Evolutionary conservation across 2,329 filamentous ascomycete species (phyloP), one percentile per base, ranked within the genome.

Genomic region (Calonectria leucothoes): DNA sequence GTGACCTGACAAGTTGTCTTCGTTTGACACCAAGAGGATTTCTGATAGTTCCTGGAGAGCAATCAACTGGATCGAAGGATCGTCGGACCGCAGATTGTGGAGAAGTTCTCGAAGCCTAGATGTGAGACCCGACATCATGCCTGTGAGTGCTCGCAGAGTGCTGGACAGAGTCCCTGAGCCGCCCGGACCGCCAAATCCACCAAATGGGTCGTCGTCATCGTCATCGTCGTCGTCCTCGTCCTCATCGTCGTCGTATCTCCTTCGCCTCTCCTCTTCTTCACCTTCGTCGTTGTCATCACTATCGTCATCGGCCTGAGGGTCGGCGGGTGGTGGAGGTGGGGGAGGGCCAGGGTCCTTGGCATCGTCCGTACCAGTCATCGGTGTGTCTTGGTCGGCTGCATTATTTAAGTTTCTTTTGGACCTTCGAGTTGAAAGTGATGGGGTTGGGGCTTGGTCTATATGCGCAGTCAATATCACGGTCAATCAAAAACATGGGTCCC

Each of bases 41-140:
- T 99, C 96, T 0, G 96, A 98, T 8, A 99, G 88, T 79, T 98
- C 96, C 84, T 98, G 95, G 35, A 99, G 87, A 33, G 96, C 97
- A 81, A 98, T 95, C 77, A 98, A 89, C 86, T 99, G 97, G 48
- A 97, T 87, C 0, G 95, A 96, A 76, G 98, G 95, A 59, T 96
- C 94, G 82, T 96, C 96, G 79, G 94, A 92, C 76, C 93, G 93
- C 71, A 99, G 87, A 78, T 93, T 94, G 84, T 86, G 89, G 74
- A 96, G 86, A 66, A 96, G 93, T 72, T 95, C 94, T 70, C 96
- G 91, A 64, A 99, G 88, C 76, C 95, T 92, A 48, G 92, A 90
- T 27, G 94, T 93, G 72, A 96, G 92, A 48, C 96, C 94, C 3
- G 94, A 94, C 91, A 98, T 96, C 90, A 98, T 97, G 75, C 96